These are phyloP conservation scores for Diplogelasinospora grovesii DNA, from an alignment of 495 filamentous ascomycete genomes.

Conservation along the genomic window DNA sequence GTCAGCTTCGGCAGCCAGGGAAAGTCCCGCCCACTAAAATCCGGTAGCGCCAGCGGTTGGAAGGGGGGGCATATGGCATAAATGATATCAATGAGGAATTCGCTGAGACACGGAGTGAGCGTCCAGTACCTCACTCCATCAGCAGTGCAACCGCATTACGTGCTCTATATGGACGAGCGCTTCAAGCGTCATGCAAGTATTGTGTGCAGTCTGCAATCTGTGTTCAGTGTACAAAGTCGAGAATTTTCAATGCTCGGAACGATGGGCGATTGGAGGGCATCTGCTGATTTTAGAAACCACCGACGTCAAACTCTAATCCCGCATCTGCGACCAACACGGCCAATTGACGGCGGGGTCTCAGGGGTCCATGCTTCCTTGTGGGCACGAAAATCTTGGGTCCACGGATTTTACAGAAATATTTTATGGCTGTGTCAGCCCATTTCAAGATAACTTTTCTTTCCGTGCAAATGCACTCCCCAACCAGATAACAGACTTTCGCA, in stretches of 20 bases:
- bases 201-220: background rate
- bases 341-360: no score
- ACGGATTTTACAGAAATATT: slow-evolving; percentile 10
- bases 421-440: slow-evolving; percentile 24
- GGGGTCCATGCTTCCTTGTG: background rate
- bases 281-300: no score
- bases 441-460: slow-evolving; percentile 4
- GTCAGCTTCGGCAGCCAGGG: background rate
- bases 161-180: slow-evolving; percentile 6
- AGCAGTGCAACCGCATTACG: background rate
- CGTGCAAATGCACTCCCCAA: background rate
- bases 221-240: background rate
- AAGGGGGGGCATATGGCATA: slow-evolving; percentile 19
- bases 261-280: no score
- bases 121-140: background rate
- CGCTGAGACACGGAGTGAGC: slow-evolving; percentile 1
- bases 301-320: no score
- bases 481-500: background rate
- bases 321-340: no score
- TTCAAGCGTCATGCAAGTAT: slow-evolving; percentile 18
- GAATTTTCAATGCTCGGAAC: no score
- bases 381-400: slow-evolving; percentile 12
- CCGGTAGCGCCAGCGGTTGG: slow-evolving; percentile 7
- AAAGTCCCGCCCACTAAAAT: slow-evolving; percentile 6
- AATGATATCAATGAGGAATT: slow-evolving; percentile 5